Percentiles rank a stretch among this genome's conserved stretches.
Conservation (phyloP, 352 stramenopile species). For the Phytophthora citrophthora region DNA sequence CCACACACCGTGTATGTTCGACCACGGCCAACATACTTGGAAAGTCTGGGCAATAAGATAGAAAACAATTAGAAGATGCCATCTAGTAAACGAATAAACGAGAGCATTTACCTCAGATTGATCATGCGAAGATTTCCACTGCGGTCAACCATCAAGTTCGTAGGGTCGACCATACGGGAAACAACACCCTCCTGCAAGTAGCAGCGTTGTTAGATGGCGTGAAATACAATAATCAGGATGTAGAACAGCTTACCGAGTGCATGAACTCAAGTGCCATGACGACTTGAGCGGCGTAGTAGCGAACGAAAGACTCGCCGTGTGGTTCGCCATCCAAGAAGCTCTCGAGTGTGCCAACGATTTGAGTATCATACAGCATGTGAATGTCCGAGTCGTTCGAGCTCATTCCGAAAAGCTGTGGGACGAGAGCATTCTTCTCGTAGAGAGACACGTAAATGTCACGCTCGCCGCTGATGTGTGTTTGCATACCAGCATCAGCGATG, state of each 20-base stretch:
- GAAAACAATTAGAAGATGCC: background rate
- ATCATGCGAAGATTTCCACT: conserved; percentile 86
- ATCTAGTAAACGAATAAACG: background rate
- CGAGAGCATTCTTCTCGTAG: conserved; percentile 78
- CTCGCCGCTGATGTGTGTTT: conserved; percentile 83
- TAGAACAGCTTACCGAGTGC: conserved; percentile 55
- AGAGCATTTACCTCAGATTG: conserved; percentile 64
- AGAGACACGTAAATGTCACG: conserved; percentile 86
- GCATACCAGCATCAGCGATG: conserved; percentile 79
- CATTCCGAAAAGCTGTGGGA: conserved; percentile 73
- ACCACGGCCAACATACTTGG: conserved; percentile 86
- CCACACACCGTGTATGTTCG: conserved; percentile 89
- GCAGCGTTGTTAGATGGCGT: conserved; percentile 3
- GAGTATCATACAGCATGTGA: conserved; percentile 81
- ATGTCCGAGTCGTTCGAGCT: conserved; percentile 84
- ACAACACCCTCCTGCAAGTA: conserved; percentile 74
- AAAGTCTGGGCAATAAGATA: conserved; percentile 48
- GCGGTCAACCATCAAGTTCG: conserved; percentile 81
- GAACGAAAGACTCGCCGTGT: conserved; percentile 80
- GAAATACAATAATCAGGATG: background rate
- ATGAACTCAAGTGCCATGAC: conserved; percentile 85
- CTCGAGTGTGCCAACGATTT: conserved; percentile 85
- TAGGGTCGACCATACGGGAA: conserved; percentile 78
- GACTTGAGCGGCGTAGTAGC: conserved; percentile 88
- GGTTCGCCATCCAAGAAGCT: conserved; percentile 74